Evolutionary conservation across 164 flowering plant species (phyloP).

Genomic region (Santalum album): DNA sequence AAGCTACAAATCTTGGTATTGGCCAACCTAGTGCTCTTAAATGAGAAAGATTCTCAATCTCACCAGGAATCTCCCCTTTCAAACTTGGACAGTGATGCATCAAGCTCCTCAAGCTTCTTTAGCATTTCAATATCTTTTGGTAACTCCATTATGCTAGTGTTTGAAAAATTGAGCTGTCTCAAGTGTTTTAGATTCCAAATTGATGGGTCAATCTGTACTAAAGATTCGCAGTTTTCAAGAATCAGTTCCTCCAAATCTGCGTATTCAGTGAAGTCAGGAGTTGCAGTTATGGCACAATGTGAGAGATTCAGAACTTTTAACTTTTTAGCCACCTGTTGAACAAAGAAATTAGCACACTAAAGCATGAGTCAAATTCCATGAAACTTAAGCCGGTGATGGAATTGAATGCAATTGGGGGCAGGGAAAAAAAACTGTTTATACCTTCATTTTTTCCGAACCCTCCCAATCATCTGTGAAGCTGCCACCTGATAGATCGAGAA

Average conservation of each 20-base stretch:
- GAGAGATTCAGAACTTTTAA: conserved; percentile 13
- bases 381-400: neutral
- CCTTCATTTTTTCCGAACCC: conserved; percentile 8
- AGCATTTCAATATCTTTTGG: neutral
- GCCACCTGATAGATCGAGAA: conserved; percentile 16
- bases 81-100: neutral
- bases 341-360: neutral
- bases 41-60: neutral
- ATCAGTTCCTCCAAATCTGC: conserved; percentile 7
- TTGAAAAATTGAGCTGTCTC: neutral
- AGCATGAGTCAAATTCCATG: neutral
- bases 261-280: conserved; percentile 8
- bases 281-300: conserved; percentile 3
- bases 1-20: too few relatives aligned
- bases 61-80: neutral
- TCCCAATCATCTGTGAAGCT: conserved; percentile 7
- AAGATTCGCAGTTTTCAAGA: conserved; percentile 8
- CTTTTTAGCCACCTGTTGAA: conserved; percentile 7
- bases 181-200: conserved; percentile 8
- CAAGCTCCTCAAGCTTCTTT: neutral
- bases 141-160: neutral
- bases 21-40: neutral
- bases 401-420: neutral
- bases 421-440: neutral
- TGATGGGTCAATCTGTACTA: conserved; percentile 4